Evolutionary conservation across 768 basidiomycete species (phyloP), one percentile per base, ranked within the genome.

Genomic region (Boletus speciosus): DNA sequence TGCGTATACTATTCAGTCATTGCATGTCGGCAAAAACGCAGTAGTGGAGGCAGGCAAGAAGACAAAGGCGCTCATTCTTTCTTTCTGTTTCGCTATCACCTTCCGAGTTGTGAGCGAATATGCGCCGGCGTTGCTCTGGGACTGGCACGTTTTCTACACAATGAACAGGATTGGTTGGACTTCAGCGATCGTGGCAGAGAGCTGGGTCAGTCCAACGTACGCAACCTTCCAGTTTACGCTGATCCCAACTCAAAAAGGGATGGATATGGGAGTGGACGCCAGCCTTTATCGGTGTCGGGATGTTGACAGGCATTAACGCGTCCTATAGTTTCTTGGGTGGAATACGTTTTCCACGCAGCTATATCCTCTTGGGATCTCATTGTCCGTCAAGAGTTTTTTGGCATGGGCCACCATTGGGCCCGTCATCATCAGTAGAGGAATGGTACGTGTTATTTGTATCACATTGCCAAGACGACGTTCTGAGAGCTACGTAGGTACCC

Each of bases 401-500:
- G 82, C 84, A 2, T 85, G 83, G 82, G 83, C 79, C 43, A 81
- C 85, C 68, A 79, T 86, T 49, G 78, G 80, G 3, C 84, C 84
- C 12, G 64, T 78, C 9, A 65, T 83, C 53, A 74, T 84, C 35
- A 76, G 23, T 6, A 21, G 12, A 25, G 46, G 46, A 47, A 5
- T 47, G 46, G 46, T 47, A 0, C 6, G 46, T 47, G 44, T 15
- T 32, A 14, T 8, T 14, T 16, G 7, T 4, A 16, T 47, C 46
- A 10, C 10, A 11, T 25, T 8, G 8, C 15, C 15, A 12, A 35
- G 6, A 9, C 14, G 6, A 23, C 15, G 5, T 35, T 16, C 9
- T 47, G 32, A 35, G 21, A 35, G 9, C 46, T 6, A 15, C 21
- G 16, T 35, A 47, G 46, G 46, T 34, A 47, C 46, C 46, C 3